These are phyloP conservation scores for Candida ponderosae DNA, from an alignment of 805 yeast species.

Conservation along the genomic window DNA sequence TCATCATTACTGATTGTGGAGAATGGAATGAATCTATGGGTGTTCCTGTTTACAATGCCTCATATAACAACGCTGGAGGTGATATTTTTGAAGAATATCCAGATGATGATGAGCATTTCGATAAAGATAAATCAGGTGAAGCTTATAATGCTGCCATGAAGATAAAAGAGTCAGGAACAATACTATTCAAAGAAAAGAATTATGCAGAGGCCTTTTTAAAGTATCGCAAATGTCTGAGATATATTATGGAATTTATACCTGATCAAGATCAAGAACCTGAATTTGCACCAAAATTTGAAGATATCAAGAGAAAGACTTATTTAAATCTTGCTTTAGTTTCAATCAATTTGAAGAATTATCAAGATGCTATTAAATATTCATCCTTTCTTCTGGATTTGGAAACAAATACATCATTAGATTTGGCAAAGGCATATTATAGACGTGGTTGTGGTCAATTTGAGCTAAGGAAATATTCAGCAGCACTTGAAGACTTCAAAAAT, in stretches of 20 bases:
- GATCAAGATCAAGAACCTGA: constrained; percentile 55
- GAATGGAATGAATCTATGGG: constrained; percentile 45
- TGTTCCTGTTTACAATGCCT: constrained; percentile 56
- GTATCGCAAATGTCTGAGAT: constrained; percentile 58
- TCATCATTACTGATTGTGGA: constrained; percentile 53
- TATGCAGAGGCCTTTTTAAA: constrained; percentile 48
- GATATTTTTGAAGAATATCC: constrained; percentile 74
- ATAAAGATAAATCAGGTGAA: constrained; percentile 44
- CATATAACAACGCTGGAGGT: constrained; percentile 54
- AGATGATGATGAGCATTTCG: constrained; percentile 58
- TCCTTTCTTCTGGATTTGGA: constrained; percentile 48
- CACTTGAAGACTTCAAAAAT: constrained; percentile 35
- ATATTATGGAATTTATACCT: constrained; percentile 65
- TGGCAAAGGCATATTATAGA: constrained; percentile 54
- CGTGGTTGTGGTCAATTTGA: constrained; percentile 39
- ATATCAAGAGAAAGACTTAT: constrained; percentile 31
- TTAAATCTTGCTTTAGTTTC: constrained; percentile 51
- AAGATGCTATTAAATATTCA: constrained; percentile 45
- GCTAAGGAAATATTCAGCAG: constrained; percentile 39
- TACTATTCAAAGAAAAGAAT: constrained; percentile 46
- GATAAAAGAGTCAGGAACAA: constrained; percentile 63
- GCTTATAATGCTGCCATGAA: constrained; percentile 42
- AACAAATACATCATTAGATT: constrained; percentile 28
- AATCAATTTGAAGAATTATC: constrained; percentile 40
- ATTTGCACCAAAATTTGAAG: constrained; percentile 39